Base-by-base conservation (phyloP, 1,139 yeast genomes). In the Blastobotrys proliferans region DNA sequence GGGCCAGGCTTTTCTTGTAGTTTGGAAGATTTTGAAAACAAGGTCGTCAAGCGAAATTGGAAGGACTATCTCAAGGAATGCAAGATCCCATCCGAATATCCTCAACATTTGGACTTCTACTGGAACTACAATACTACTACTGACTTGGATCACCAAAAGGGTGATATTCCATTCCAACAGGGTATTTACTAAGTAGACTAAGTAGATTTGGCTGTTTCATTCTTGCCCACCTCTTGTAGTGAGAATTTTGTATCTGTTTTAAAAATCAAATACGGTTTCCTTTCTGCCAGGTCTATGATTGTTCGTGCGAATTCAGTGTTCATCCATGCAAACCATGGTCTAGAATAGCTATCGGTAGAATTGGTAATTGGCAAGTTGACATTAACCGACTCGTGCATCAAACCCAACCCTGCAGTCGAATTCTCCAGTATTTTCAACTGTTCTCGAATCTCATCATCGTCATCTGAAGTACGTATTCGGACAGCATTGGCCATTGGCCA, bases 291-390 rank as follows among this genome's bases (percentile, higher is more conserved):
- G 56, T 86, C 81, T 40, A 87, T 60, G 8, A 87, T 81, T 0
- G 95, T 82, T 61, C 83, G 84, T 9, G 90, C 95, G 64, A 87
- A 86, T 62, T 87, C 95, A 0, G 94, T 80, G 59, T 87, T 88
- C 55, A 95, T 85, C 96, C 96, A 87, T 2, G 95, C 84, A 66
- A 87, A 88, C 95, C 95, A 87, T 1, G 90, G 75, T 46, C 95
- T 68, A 0, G 94, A 82, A 52, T 51, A 67, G 4, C 58, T 50
- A 22, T 46, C 43, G 55, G 62, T 83, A 6, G 60, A 57, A 10
- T 17, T 13, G 20, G 74, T 66, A 4, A 34, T 11, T 1, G 68
- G 68, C 3, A 74, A 65, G 53, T 81, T 73, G 3, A 86, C 95
- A 51, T 83, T 68, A 3, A 87, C 77, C 50, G 84, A 76, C 64